Conservation (phyloP, 305 asterid genomes). For the Stenogyne calaminthoides region DNA sequence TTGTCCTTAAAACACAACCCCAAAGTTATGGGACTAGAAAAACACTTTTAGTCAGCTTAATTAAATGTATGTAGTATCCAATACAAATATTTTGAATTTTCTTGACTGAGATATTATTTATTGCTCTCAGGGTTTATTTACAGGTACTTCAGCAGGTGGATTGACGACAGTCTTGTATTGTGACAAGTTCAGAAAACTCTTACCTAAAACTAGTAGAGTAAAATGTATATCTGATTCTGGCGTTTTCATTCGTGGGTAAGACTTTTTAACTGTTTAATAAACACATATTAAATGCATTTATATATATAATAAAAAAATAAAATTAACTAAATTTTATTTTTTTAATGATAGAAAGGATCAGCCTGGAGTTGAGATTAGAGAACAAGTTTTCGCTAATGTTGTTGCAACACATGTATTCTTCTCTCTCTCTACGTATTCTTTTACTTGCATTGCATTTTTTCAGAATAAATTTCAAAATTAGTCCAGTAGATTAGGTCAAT, state of each 20-base stretch:
- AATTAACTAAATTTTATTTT: not conserved
- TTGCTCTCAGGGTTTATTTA: slow-evolving; percentile 37
- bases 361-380: slow-evolving; percentile 31
- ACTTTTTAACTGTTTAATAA: not conserved
- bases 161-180: slow-evolving; percentile 42
- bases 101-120: not conserved
- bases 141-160: slow-evolving; percentile 53
- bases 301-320: not conserved
- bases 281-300: too few relatives aligned
- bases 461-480: too few relatives aligned
- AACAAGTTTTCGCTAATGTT: slow-evolving; percentile 19
- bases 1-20: too few relatives aligned
- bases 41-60: too few relatives aligned
- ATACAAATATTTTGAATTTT: not conserved
- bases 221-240: slow-evolving; percentile 52
- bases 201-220: slow-evolving; percentile 33
- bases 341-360: slow-evolving; percentile 32
- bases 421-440: not conserved
- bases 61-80: not conserved
- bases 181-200: slow-evolving; percentile 37
- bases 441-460: not conserved
- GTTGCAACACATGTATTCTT: slow-evolving; percentile 37
- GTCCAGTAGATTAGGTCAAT: too few relatives aligned
- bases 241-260: slow-evolving; percentile 44
- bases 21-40: too few relatives aligned